phyloP scores from a whole-genome alignment of 345 rosid genomes.

The Salix caprea region DNA sequence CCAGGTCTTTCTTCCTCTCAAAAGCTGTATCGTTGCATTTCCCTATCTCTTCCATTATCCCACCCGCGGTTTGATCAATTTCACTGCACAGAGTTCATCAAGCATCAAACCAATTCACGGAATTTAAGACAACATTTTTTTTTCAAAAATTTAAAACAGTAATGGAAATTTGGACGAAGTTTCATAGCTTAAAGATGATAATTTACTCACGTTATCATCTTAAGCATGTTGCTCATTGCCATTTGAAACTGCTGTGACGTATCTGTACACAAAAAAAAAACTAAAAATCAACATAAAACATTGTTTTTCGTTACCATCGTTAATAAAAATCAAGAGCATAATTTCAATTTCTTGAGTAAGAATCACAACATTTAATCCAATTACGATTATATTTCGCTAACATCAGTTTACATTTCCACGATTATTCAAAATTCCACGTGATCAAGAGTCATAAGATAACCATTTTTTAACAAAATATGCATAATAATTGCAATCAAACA shows the following conservation, averaged over 20 bases:
- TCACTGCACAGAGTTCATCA: constrained; percentile 46
- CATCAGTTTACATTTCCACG: not conserved
- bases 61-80: constrained; percentile 65
- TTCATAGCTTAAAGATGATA: not conserved
- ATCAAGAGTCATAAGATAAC: not conserved
- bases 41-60: constrained; percentile 65
- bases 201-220: constrained; percentile 63
- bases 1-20: constrained; percentile 66
- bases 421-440: not conserved
- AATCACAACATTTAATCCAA: not conserved
- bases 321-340: too few species aligned
- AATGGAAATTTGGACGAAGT: not conserved
- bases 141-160: not conserved
- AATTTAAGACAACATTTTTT: not conserved
- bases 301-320: too few species aligned
- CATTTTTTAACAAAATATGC: not conserved
- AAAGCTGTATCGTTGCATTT: constrained; percentile 60
- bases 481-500: not conserved
- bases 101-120: not conserved
- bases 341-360: not conserved
- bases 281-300: not conserved
- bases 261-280: constrained; percentile 39
- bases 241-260: constrained; percentile 74
- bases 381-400: not conserved
- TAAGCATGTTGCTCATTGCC: constrained; percentile 79